Base-by-base conservation (phyloP, 2,329 filamentous ascomycete genomes). In the Lecanicillium sp. region DNA sequence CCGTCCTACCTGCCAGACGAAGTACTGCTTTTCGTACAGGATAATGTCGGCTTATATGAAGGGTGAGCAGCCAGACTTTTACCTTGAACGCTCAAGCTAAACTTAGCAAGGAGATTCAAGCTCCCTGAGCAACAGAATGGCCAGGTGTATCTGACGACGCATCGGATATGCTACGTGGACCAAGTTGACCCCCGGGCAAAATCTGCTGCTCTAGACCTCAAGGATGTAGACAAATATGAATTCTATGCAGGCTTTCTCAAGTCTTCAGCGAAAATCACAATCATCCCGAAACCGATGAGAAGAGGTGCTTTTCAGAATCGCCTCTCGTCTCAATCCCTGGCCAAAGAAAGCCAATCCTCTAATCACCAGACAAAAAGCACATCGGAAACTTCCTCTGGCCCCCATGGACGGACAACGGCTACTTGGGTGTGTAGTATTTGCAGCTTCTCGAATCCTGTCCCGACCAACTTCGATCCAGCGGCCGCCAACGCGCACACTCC, bases 341-440 rank as follows among this genome's bases (percentile, higher is more conserved):
- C 13, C 65, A 70, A 2, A 63, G 72, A 40, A 68, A 61, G 42
- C 66, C 9, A 59, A 64, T 6, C 22, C 6, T 11, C 7, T 25
- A 6, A 25, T 25, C 22, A 25, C 6, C 14, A 33, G 12, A 33
- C 15, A 33, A 9, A 17, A 15, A 33, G 22, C 5, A 16, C 30
- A 17, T 15, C 30, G 12, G 30, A 33, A 9, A 42, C 51, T 60
- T 29, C 53, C 66, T 51, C 47, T 63, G 49, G 64, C 70, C 13
- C 73, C 22, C 50, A 67, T 2, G 62, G 71, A 12, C 57, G 67
- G 12, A 73, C 70, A 47, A 75, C 70, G 43, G 86, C 85, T 5
- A 95, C 88, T 4, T 96, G 90, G 90, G 81, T 96, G 15, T 96
- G 90, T 64, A 83, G 85, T 2, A 96, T 96, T 52, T 96, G 90